Evolutionary conservation across 805 yeast species (phyloP), one percentile per base, ranked within the genome.

Genomic region (Ascoidea asiatica): DNA sequence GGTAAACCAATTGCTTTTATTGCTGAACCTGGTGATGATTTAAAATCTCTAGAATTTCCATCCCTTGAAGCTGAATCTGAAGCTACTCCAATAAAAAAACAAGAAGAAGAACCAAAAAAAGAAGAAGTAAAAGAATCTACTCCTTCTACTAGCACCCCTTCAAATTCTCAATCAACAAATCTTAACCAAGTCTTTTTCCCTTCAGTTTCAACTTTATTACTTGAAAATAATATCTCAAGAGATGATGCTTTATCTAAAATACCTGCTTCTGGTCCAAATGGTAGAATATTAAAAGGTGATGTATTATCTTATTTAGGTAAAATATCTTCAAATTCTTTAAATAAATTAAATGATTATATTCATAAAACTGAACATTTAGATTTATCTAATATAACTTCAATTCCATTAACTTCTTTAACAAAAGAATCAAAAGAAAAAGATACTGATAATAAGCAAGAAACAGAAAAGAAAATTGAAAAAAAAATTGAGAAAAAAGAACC

Each of bases 201-300:
- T 17, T 81, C 95, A 0, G 97, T 88, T 8, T 75, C 73, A 44
- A 50, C 76, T 3, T 65, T 90, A 22, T 66, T 90, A 37, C 75
- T 71, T 38, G 68, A 67, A 46, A 71, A 86, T 56, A 60, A 70
- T 44, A 78, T 90, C 46, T 72, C 90, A 1, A 63, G 60, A 45
- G 81, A 72, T 38, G 90, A 82, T 21, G 96, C 95, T 2, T 49
- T 83, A 19, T 55, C 66, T 6, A 77, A 80, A 50, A 85, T 90
- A 54, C 66, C 74, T 38, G 94, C 96, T 5, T 71, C 95, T 1
- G 98, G 97, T 19, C 94, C 94, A 22, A 72, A 79, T 46, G 97
- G 97, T 7, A 73, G 95, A 56, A 59, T 90, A 38, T 69, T 90
- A 50, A 85, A 83, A 64, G 97, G 97, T 50, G 98, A 90, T 60